phyloP scores from a whole-genome alignment of 768 basidiomycete genomes.

The Saitozyma sp. region DNA sequence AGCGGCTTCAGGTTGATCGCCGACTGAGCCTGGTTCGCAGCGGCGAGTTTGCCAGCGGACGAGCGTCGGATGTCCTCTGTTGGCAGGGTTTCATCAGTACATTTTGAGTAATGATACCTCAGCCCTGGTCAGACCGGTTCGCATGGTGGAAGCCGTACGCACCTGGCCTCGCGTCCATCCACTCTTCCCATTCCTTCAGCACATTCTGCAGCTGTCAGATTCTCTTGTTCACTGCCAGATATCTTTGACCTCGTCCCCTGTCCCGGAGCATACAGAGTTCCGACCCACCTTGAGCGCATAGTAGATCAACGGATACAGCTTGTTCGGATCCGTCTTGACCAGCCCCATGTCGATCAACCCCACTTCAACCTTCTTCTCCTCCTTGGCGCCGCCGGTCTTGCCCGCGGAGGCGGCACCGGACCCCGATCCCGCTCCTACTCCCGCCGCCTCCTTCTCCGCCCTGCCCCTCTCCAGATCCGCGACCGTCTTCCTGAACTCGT shows the following conservation, averaged over 20 bases:
- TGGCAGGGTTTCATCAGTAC: too few species aligned
- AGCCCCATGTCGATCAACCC: slow-evolving; percentile 75
- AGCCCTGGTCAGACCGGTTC: neutral
- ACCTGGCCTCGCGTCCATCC: slow-evolving; percentile 93
- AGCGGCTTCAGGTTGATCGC: slow-evolving; percentile 96
- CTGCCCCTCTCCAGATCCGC: slow-evolving; percentile 63
- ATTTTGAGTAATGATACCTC: too few species aligned
- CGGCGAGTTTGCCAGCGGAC: slow-evolving; percentile 87
- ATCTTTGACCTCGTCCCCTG: neutral
- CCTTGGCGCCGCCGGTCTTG: slow-evolving; percentile 45
- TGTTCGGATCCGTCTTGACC: slow-evolving; percentile 88
- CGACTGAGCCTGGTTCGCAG: slow-evolving; percentile 91
- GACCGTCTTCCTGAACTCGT: slow-evolving; percentile 73
- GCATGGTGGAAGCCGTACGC: slow-evolving; percentile 31
- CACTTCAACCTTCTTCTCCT: slow-evolving; percentile 50
- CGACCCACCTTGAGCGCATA: slow-evolving; percentile 73
- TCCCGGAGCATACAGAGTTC: neutral
- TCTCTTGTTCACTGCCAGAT: neutral
- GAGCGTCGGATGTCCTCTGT: slow-evolving; percentile 81
- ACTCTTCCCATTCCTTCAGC: slow-evolving; percentile 94
- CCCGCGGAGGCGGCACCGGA: slow-evolving; percentile 62
- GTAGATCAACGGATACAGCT: slow-evolving; percentile 94
- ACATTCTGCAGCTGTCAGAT: slow-evolving; percentile 56
- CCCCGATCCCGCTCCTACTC: slow-evolving; percentile 57
- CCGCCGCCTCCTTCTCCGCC: slow-evolving; percentile 50